Evolutionary conservation across 805 yeast genomes (phyloP).

Genomic region (Hanseniaspora lachancei): DNA sequence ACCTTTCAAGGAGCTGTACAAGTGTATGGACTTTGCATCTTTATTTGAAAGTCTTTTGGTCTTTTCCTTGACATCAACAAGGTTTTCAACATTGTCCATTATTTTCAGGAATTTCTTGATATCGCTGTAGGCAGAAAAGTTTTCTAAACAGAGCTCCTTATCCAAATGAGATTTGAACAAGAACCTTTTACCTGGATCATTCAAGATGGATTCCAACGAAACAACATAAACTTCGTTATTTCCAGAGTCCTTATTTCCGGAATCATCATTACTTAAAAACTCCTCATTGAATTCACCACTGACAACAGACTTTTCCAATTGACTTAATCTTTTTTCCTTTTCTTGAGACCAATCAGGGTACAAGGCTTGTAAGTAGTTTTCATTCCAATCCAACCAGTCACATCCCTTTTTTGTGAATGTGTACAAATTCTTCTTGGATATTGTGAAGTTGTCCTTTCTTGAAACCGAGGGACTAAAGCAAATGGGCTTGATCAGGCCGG

Average conservation of each 20-base stretch:
- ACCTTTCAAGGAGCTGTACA: constrained; percentile 25
- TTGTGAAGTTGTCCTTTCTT: constrained; percentile 21
- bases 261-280: neutral
- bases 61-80: constrained; percentile 24
- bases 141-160: constrained; percentile 57
- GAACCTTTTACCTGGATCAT: constrained; percentile 65
- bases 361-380: constrained; percentile 9
- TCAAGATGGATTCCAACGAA: constrained; percentile 33
- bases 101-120: constrained; percentile 40
- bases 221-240: constrained; percentile 1
- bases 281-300: constrained; percentile 12
- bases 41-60: constrained; percentile 9
- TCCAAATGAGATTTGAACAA: constrained; percentile 55
- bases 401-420: constrained; percentile 34
- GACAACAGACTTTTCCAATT: constrained; percentile 13
- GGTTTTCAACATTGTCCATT: constrained; percentile 32
- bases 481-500: constrained; percentile 37
- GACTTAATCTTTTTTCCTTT: constrained; percentile 13
- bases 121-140: constrained; percentile 56
- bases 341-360: neutral
- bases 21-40: constrained; percentile 6
- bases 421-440: constrained; percentile 32
- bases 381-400: constrained; percentile 29
- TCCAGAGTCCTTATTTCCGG: neutral
- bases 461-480: constrained; percentile 28